Percentiles rank a stretch among this genome's conserved stretches.
Evolutionary conservation across 2,329 filamentous ascomycete genomes (phyloP).

Genomic region (Fusarium proliferatum): DNA sequence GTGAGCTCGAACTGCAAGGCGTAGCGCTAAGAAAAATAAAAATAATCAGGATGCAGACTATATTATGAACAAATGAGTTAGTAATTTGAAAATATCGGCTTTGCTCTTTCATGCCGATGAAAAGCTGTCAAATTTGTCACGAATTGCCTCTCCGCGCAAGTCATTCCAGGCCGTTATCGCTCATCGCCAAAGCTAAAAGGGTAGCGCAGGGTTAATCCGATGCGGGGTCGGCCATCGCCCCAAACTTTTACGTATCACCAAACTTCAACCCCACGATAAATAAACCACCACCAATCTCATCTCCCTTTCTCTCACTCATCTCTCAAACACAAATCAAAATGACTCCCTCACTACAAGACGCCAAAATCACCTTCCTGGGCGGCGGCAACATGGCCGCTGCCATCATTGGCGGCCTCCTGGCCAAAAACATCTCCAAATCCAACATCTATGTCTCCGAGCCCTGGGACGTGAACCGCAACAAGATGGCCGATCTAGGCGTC

Average conservation of each 20-base stretch:
- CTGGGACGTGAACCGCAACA: constrained; percentile 63
- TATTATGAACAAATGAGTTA: neutral
- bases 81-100: rapidly evolving
- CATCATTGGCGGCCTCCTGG: constrained; percentile 62
- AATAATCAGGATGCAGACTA: too few relatives aligned
- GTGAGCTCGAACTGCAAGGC: too few relatives aligned
- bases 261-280: constrained; percentile 23
- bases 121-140: neutral
- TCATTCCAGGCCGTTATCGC: constrained; percentile 22
- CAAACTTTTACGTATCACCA: constrained; percentile 33
- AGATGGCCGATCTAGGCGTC: constrained; percentile 59
- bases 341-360: constrained; percentile 45
- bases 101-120: neutral
- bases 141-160: neutral
- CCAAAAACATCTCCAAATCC: constrained; percentile 55
- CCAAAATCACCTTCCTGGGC: constrained; percentile 54
- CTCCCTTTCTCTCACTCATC: neutral
- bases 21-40: too few relatives aligned
- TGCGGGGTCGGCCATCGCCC: constrained; percentile 30
- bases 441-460: constrained; percentile 63
- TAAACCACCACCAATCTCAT: neutral
- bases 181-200: constrained; percentile 17
- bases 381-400: constrained; percentile 65
- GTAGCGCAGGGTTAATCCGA: constrained; percentile 35
- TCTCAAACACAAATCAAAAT: constrained; percentile 23